Conservation (phyloP, 768 basidiomycete genomes). For the Tulasnella sp. region DNA sequence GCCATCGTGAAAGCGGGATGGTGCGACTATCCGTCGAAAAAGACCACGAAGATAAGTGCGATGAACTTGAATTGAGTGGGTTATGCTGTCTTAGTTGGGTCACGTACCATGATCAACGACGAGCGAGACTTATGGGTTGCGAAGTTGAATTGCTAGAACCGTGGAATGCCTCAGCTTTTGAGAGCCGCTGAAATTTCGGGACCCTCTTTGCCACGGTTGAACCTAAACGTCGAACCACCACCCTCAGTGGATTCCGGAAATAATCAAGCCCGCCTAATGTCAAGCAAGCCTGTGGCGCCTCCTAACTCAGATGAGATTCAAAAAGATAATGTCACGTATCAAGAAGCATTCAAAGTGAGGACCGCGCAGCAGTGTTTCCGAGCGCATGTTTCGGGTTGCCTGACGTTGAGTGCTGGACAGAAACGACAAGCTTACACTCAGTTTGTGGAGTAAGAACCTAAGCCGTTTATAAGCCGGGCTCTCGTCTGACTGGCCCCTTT, state of each 20-base stretch:
- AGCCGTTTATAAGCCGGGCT: not conserved
- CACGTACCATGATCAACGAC: not conserved
- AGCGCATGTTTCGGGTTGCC: not conserved
- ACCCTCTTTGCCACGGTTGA: not conserved
- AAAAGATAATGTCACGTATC: constrained; percentile 1
- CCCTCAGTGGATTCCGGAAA: not conserved
- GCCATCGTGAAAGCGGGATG: constrained; percentile 29
- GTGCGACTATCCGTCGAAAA: constrained; percentile 22
- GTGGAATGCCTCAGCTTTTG: not conserved
- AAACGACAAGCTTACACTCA: constrained; percentile 17
- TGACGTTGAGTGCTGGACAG: not conserved
- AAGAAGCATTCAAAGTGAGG: constrained; percentile 21
- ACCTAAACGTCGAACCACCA: not conserved
- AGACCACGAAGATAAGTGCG: not conserved
- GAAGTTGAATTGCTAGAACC: not conserved
- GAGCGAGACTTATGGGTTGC: not conserved
- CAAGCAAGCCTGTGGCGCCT: not conserved
- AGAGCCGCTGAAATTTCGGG: not conserved
- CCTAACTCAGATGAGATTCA: not conserved
- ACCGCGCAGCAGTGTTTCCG: too few species aligned
- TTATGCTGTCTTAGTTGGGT: too few species aligned
- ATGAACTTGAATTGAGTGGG: not conserved
- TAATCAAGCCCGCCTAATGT: not conserved
- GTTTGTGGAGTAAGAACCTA: constrained; percentile 16
- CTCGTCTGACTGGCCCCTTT: not conserved